Conservation (phyloP, 2,329 filamentous ascomycete genomes). For the Colletotrichum lupini region DNA sequence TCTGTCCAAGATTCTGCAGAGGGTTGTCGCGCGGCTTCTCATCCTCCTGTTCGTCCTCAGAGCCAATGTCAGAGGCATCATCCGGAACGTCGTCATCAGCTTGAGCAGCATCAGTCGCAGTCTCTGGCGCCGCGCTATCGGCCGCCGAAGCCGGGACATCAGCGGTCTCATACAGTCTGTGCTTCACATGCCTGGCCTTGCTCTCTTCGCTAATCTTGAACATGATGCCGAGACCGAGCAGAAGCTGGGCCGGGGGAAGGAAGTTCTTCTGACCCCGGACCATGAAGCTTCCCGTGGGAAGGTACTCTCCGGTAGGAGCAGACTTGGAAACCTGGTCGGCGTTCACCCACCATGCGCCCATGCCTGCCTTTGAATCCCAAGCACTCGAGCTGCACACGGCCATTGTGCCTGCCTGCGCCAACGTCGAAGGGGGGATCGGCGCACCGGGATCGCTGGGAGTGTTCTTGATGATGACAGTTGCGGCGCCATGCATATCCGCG, state of each 20-base stretch:
- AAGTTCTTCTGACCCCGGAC: constrained; percentile 91
- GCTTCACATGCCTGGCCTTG: constrained; percentile 81
- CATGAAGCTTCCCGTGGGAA: constrained; percentile 82
- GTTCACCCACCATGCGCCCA: constrained; percentile 96
- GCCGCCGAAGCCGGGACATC: constrained; percentile 39
- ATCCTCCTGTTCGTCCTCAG: constrained; percentile 46
- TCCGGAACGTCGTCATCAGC: constrained; percentile 44
- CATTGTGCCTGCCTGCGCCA: constrained; percentile 89
- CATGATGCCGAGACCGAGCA: constrained; percentile 88
- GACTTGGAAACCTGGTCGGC: constrained; percentile 92
- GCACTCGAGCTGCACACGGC: constrained; percentile 87
- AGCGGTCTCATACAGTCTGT: constrained; percentile 56
- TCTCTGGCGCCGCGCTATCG: constrained; percentile 15
- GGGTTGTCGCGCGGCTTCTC: constrained; percentile 49
- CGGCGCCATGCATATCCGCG: constrained; percentile 86
- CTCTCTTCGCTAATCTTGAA: constrained; percentile 93
- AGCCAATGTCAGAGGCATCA: constrained; percentile 47
- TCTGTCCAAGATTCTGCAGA: constrained; percentile 45
- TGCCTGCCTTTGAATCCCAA: constrained; percentile 96
- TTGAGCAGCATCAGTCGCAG: constrained; percentile 36
- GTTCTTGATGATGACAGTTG: constrained; percentile 92
- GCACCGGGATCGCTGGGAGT: constrained; percentile 80
- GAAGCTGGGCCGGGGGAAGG: constrained; percentile 84
- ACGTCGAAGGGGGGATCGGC: constrained; percentile 89
- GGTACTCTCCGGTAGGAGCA: constrained; percentile 80